Conservation (phyloP, 2,329 filamentous ascomycete species). For the Diaporthe velutina region DNA sequence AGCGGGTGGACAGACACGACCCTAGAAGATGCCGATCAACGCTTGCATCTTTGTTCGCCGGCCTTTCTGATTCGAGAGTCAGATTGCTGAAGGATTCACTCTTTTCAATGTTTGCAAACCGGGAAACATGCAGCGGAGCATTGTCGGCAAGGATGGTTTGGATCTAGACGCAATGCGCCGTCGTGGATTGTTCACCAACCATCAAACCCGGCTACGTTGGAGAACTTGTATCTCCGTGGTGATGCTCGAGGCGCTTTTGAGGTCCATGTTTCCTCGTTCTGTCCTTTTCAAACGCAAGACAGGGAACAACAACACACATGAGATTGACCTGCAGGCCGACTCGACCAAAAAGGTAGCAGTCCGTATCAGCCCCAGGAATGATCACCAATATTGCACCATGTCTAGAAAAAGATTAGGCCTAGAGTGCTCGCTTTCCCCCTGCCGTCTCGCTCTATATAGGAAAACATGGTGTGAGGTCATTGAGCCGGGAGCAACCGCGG, state of each 20-base stretch:
- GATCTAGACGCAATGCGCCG: neutral
- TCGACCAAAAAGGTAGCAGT: neutral
- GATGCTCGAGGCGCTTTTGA: neutral
- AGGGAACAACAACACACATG: neutral
- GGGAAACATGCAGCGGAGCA: neutral
- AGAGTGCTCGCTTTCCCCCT: neutral
- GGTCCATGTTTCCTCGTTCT: neutral
- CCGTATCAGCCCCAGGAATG: neutral
- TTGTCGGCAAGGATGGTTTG: neutral
- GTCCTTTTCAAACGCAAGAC: neutral
- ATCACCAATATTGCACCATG: neutral
- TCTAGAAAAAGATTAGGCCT: neutral
- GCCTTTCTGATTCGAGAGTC: neutral
- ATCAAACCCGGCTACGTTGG: neutral
- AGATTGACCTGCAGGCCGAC: neutral
- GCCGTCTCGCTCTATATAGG: neutral
- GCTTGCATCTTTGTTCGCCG: neutral
- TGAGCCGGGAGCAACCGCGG: neutral
- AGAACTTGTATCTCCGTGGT: neutral
- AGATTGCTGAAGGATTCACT: neutral
- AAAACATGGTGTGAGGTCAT: neutral
- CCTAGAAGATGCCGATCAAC: neutral
- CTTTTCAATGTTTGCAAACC: neutral
- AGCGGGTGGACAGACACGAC: neutral
- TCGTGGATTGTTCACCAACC: neutral